Base-by-base conservation (phyloP, 2,329 filamentous ascomycete genomes). In the Colletotrichum liaoningense region DNA sequence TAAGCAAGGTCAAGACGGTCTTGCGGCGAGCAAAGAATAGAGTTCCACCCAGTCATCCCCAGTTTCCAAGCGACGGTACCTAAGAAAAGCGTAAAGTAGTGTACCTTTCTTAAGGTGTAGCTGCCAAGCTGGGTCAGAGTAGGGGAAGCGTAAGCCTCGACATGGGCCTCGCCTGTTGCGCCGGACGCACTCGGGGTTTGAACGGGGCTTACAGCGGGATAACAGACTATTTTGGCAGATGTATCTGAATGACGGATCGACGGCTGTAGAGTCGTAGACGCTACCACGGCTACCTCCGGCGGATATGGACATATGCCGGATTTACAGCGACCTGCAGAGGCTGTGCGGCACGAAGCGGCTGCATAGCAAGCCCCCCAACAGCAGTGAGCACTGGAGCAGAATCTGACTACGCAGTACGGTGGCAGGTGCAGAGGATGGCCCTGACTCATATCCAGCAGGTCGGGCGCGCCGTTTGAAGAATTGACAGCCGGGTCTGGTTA, bases 391-490 rank as follows among this genome's bases (percentile, higher is more conserved):
- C 14, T 42, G 38, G 38, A 42, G 16, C 38, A 42, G 16, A 19
- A 8, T 42, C 38, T 42, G 38, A 42, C 16, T 42, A 19, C 33
- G 33, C 11, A 12, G 33, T 35, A 35, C 16, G 38, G 38, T 42
- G 38, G 16, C 38, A 42, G 38, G n/a, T 35, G 24, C 26, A 33
- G 56, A 49, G 42, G 66, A 65, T 69, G 55, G 63, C 54, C 66
- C 70, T 70, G 59, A 69, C 54, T 62, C 66, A 73, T 64, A 59
- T 22, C 66, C 60, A 59, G 33, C 54, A 55, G 59, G 22, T 62
- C 69, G 60, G 70, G 49, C 60, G 46, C 70, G 67, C 70, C 60
- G 67, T 70, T 73, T 65, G 67, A 65, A 64, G 59, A 70, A 60
- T 63, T 73, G 65, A 42, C 66, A 56, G 59, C 52, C 54, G 62